Conservation (phyloP, 106 monocot genomes). For the Dendrobium catenatum region DNA sequence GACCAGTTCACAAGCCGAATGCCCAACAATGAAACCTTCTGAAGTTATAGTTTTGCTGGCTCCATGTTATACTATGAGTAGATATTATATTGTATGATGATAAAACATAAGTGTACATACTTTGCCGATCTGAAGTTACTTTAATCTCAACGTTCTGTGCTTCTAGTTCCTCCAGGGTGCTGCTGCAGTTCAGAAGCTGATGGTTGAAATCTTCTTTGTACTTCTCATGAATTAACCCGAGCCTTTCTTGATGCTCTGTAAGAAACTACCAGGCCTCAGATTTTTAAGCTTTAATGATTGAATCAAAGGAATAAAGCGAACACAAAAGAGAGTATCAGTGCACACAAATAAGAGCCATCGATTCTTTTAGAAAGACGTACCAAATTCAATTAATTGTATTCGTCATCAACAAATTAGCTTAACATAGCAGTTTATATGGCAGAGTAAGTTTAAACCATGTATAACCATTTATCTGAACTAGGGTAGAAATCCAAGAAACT, state of each 20-base stretch:
- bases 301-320: not conserved
- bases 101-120: conserved; percentile 30
- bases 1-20: too few species aligned
- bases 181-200: conserved; percentile 49
- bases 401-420: too few species aligned
- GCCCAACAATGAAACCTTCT: not conserved
- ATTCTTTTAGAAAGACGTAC: too few species aligned
- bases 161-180: conserved; percentile 59
- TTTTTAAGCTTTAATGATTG: not conserved
- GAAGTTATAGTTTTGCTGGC: not conserved
- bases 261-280: not conserved
- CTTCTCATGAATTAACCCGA: conserved; percentile 62
- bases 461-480: too few species aligned
- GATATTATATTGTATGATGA: not conserved
- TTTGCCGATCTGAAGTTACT: conserved; percentile 57
- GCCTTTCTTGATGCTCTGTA: conserved; percentile 61
- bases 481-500: too few species aligned
- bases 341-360: too few species aligned
- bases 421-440: too few species aligned
- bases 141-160: conserved; percentile 59
- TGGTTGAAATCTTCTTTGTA: conserved; percentile 76
- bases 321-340: too few species aligned
- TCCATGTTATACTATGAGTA: not conserved
- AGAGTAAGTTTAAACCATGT: too few species aligned
- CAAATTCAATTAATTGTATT: too few species aligned